Base-by-base conservation (phyloP, 441 rosid species). In the Viola pubescens region DNA sequence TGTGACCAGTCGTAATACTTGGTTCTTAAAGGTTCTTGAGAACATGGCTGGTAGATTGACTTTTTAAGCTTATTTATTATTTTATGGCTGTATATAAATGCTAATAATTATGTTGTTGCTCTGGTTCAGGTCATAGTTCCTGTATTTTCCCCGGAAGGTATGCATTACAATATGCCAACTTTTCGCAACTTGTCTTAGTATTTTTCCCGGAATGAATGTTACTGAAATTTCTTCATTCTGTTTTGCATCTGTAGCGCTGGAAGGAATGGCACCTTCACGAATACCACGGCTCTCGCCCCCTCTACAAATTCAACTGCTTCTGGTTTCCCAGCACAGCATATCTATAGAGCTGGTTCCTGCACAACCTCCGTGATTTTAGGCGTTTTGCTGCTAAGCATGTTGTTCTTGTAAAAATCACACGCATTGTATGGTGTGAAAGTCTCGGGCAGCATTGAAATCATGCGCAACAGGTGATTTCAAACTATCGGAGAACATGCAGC, bases 111-210 rank as follows among this genome's bases (percentile, higher is more conserved):
- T 65, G 9, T 48, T 73, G 69, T 67, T 68, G 50, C 37, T 37
- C 57, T 53, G 61, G 6, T 77, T 73, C 85, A 91, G 98, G 96
- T 76, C 88, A 85, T 63, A 88, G 88, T 60, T 72, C 73, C 2
- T 91, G 98, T 44, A 62, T 70, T 49, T 86, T 81, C 73, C 89
- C 94, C 3, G 96, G 98, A 76, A 86, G 98, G 98, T 92, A 87
- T 40, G 64, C 12, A 34, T 63, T n/a, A 9, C 54, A 50, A 13
- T 26, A 1, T 3, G 4, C 8, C 49, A 52, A 4, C 48, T 41
- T 51, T 37, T 48, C 48, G 34, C 34, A 26, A 54, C 37, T 45
- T n/a, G 34, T 9, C 6, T 19, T 11, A 37, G 37, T 59, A 14
- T 50, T 14, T 5, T 43, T 57, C 13, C 46, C 5, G 2, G 44